Base-by-base conservation (phyloP, 176 grass and related monocot species). In the Zizania latifolia region DNA sequence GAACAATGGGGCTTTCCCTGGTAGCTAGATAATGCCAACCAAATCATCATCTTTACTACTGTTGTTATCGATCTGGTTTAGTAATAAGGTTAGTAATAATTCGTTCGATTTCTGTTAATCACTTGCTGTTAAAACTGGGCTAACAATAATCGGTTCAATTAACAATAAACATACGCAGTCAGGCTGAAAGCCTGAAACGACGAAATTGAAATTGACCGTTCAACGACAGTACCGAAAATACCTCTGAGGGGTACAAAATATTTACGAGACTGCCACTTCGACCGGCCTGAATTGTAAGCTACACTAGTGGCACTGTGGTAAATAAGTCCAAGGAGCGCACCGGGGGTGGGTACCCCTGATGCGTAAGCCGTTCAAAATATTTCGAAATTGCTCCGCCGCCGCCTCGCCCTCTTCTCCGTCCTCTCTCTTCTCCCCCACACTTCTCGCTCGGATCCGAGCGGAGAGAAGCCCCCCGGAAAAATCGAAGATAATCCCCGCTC, bases 311-410 rank as follows among this genome's bases (percentile, higher is more conserved):
- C 62, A 81, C 3, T 2, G 16, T 1, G 36, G 72, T 78, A 57
- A 87, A 68, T 75, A 65, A 0, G 6, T 6, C 22, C 0, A 3
- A 5, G 1, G 4, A 30, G 19, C 34, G 0, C 36, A n/a, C n/a
- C n/a, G n/a, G 7, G 46, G 17, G 12, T 10, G 19, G 78, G 78
- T 32, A 67, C 73, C 85, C 76, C 6, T 26, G 70, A 34, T 24
- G 71, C 5, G 35, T 68, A 21, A 26, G 35, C 45, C 45, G 65
- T 91, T 97, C 90, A 86, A 97, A 97, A 91, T 21, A 84, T 77
- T 77, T 97, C 83, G 85, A 70, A 97, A 85, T 59, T 29, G 65
- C 71, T 80, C 57, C 13, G 62, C 82, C 13, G 62, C 82, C 66
- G 56, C 76, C 72, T n/a, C 40, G 48, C 11, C 58, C n/a, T 10